Percentiles rank a stretch among this genome's conserved stretches.
Evolutionary conservation across 2,329 filamentous ascomycete species (phyloP).

Genomic region (Metarhizium sp.): DNA sequence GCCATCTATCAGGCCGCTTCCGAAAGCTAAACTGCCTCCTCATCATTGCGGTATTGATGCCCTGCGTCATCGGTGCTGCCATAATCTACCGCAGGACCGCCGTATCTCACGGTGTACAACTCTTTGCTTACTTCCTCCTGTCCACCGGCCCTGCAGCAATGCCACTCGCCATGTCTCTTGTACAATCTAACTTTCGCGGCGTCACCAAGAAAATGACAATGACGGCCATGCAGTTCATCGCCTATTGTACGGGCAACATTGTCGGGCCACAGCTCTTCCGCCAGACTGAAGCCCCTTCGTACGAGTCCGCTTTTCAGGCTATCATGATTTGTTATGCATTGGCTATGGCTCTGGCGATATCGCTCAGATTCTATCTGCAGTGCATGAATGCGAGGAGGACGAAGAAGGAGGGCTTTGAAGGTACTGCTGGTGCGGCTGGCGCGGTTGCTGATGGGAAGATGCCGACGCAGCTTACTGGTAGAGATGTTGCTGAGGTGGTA

Average conservation of each 20-base stretch:
- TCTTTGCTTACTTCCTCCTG: conserved; percentile 50
- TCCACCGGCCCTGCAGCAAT: conserved; percentile 43
- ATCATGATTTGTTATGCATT: conserved; percentile 49
- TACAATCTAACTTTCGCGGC: conserved; percentile 46
- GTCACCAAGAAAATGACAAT: conserved; percentile 53
- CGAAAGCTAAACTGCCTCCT: conserved; percentile 42
- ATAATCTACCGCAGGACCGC: conserved; percentile 39
- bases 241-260: conserved; percentile 48
- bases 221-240: conserved; percentile 44
- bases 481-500: conserved; percentile 21
- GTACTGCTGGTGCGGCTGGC: conserved; percentile 23
- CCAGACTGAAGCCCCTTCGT: conserved; percentile 37
- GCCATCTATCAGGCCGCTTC: conserved; percentile 41
- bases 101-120: conserved; percentile 32
- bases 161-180: conserved; percentile 44
- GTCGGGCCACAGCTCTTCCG: conserved; percentile 46
- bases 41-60: conserved; percentile 37
- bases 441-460: conserved; percentile 28
- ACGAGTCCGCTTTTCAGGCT: conserved; percentile 42
- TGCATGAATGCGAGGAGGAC: conserved; percentile 33
- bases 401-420: conserved; percentile 32
- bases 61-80: conserved; percentile 42
- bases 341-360: conserved; percentile 32
- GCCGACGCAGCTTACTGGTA: conserved; percentile 15
- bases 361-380: conserved; percentile 37